Evolutionary conservation across 345 rosid species (phyloP), one percentile per base, ranked within the genome.

Genomic region (Diplotaxis tenuifolia): DNA sequence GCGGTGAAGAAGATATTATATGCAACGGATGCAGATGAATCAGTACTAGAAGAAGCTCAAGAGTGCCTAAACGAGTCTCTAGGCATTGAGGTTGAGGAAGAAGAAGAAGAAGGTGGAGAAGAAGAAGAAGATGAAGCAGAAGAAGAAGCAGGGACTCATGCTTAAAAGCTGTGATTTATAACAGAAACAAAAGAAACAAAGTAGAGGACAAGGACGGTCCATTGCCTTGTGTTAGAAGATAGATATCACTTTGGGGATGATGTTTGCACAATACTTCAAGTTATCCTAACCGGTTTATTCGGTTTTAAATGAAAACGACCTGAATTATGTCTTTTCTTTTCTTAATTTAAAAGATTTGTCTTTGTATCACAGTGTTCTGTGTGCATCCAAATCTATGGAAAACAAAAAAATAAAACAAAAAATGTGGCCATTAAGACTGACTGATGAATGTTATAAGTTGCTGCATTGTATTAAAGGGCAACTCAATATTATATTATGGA

Each of bases 1-100:
- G 99, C 96, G 19, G 71, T 95, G 38, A 95, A 89, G 90, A 92
- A 87, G 82, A 86, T 94, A 82, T 47, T 94, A 50, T 94, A 94
- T 49, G 93, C 97, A 54, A 91, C 89, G 0, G 97, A 89, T 73
- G 93, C 86, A 10, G 79, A 87, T 66, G 89, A 88, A 66, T 89
- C 96, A 3, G 88, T 86, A 21, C 87, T 91, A 11, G 89, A 82
- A 16, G 98, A 91, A 88, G 97, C 97, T 40, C 91, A 87, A 79
- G 93, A 86, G 73, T 87, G 86, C 42, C 55, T 94, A 45, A 58
- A 64, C 23, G 80, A 81, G 68, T 56, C 80, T 58, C 61, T 78
- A 71, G 65, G 79, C 45, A 38, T 61, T 4, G 91, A 63, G 7
- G 89, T 68, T 34, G 68, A 68, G 8, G 84, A 77, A 8, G 84